Evolutionary conservation across 495 filamentous ascomycete genomes (phyloP).

Genomic region (Penicillium flavigenum): DNA sequence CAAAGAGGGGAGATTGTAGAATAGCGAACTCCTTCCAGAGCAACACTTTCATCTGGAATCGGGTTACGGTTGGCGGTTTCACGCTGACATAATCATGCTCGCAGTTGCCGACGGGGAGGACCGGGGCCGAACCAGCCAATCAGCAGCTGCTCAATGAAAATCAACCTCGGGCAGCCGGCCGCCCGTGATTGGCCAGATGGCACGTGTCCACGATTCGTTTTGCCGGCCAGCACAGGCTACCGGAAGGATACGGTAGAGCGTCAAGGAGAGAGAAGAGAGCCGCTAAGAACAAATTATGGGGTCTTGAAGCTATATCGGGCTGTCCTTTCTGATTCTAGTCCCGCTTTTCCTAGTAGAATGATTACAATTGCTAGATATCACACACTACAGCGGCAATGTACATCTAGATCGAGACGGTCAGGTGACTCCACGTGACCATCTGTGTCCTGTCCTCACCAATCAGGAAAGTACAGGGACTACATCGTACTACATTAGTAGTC

Average conservation of each 20-base stretch:
- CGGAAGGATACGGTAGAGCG: conserved; percentile 14
- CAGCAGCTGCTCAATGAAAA: conserved; percentile 33
- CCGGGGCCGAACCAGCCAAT: conserved; percentile 39
- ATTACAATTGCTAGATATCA: background rate
- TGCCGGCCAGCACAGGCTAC: conserved; percentile 28
- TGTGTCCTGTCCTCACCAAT: background rate
- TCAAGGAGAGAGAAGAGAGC: background rate
- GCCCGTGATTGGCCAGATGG: conserved; percentile 32
- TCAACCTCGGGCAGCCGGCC: conserved; percentile 36
- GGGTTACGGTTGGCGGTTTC: conserved; percentile 40
- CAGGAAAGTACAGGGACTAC: background rate
- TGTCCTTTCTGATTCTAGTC: background rate
- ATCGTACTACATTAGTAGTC: background rate
- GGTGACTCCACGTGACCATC: background rate
- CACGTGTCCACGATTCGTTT: conserved; percentile 41
- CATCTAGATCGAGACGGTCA: background rate
- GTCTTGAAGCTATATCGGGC: background rate
- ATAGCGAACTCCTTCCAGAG: conserved; percentile 24
- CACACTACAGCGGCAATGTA: background rate
- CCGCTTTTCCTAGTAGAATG: background rate
- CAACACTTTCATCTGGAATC: conserved; percentile 25
- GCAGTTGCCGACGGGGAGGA: conserved; percentile 41
- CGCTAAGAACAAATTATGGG: background rate
- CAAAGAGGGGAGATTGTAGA: conserved; percentile 28
- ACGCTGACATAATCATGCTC: conserved; percentile 42